Base-by-base conservation (phyloP, 768 basidiomycete genomes). In the Termitomyces sp. region DNA sequence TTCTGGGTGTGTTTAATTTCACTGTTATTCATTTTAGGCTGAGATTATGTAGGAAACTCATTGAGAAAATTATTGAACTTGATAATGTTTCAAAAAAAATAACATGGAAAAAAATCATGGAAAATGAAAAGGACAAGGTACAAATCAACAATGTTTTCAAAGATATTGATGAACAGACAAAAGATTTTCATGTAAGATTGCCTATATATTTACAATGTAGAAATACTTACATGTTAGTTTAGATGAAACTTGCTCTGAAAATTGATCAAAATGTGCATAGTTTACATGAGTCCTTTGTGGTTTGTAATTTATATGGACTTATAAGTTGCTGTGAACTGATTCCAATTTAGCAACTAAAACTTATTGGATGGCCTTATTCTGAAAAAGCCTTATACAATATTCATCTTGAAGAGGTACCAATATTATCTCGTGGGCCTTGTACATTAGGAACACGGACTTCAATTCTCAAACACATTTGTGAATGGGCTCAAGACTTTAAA, bases 401-500 rank as follows among this genome's bases (percentile, higher is more conserved):
- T n/a, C 4, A 52, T 30, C 10, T 5, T 28, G 36, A 52, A 13
- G 45, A 22, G 36, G 28, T 36, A 28, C 40, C 1, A 52, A 11
- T 10, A 16, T 41, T 52, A 10, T 38, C 26, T 28, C 38, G 57
- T 22, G 26, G 43, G 24, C 40, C 45, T 20, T 72, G 70, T 57
- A 68, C 66, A 20, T 58, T 48, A 9, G 63, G 62, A 58, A 70
- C 68, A 5, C 65, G 67, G 20, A 63, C 65, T 44, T 1, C 50
- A 14, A 67, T 70, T 16, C 54, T 68, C 22, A 26, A 61, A 18
- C 41, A 61, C 59, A 64, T 6, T 49, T n/a, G 10, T 49, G 11
- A 33, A 20, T 49, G 20, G 48, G 48, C 48, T 33, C 32, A 49
- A 33, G 50, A 66, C 33, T 50, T 48, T 20, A 63, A 64, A 11